A percentile compares a stretch with the other conserved stretches of the same genome.
Evolutionary conservation across 768 basidiomycete species (phyloP).

Genomic region (Mycena galericulata): DNA sequence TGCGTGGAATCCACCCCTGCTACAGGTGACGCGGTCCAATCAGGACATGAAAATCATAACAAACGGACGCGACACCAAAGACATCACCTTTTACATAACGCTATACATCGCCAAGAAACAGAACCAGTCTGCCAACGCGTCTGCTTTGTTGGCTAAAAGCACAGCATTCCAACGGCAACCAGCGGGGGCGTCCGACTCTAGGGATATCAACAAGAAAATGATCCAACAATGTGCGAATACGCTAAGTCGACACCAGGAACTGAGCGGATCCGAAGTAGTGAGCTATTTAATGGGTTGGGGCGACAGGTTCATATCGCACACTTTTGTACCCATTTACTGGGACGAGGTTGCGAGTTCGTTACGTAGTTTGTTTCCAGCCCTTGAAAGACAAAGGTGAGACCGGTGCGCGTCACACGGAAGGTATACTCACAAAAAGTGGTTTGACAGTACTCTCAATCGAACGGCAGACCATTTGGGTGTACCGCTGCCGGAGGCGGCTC

Average conservation of each 20-base stretch:
- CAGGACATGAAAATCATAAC: constrained; percentile 54
- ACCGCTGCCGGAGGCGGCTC: no score
- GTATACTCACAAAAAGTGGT: no score
- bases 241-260: constrained; percentile 50
- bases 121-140: constrained; percentile 41
- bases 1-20: constrained; percentile 41
- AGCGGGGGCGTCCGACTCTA: no score
- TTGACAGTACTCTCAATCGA: no score
- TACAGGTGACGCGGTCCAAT: constrained; percentile 44
- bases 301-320: constrained; percentile 51
- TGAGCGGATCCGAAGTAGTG: constrained; percentile 51
- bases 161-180: constrained; percentile 38
- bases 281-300: constrained; percentile 58
- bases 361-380: background rate
- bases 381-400: no score
- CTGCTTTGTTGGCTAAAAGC: constrained; percentile 43
- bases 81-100: constrained; percentile 48
- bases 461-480: no score
- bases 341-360: constrained; percentile 29
- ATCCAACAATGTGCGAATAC: constrained; percentile 49
- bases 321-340: constrained; percentile 52
- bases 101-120: constrained; percentile 43
- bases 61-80: constrained; percentile 46
- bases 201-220: constrained; percentile 41
- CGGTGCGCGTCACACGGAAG: no score